A percentile compares a stretch with the other conserved stretches of the same genome.
Evolutionary conservation across 441 rosid genomes (phyloP).

Genomic region (Iberis amara): DNA sequence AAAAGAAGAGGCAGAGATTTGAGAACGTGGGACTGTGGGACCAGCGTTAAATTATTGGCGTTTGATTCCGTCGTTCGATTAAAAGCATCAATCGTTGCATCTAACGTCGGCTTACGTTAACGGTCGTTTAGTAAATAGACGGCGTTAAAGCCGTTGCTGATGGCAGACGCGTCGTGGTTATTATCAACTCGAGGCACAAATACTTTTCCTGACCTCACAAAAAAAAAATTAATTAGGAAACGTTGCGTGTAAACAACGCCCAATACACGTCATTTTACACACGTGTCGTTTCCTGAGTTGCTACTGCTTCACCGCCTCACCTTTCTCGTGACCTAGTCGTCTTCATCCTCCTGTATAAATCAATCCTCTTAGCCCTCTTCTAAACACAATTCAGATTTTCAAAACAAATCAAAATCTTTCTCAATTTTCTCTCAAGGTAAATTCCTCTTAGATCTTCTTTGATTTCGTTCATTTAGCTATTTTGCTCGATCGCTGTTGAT

Average conservation of each 20-base stretch:
- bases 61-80: too few relatives aligned
- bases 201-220: conserved; percentile 23
- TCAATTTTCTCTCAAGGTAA: background rate
- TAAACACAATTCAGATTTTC: background rate
- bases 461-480: too few relatives aligned
- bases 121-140: conserved; percentile 19
- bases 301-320: conserved; percentile 4
- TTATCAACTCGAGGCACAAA: conserved; percentile 23
- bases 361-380: background rate
- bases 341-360: background rate
- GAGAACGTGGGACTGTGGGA: too few relatives aligned
- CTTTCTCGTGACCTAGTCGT: conserved; percentile 25
- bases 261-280: conserved; percentile 5
- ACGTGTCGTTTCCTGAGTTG: conserved; percentile 10
- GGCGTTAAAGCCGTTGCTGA: conserved; percentile 15
- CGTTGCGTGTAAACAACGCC: conserved; percentile 24
- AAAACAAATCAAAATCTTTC: background rate
- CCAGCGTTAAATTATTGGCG: too few relatives aligned
- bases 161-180: conserved; percentile 25
- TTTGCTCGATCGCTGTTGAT: too few relatives aligned
- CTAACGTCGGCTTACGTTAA: background rate
- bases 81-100: background rate
- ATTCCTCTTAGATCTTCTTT: background rate
- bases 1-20: too few relatives aligned
- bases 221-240: background rate